A percentile compares a stretch with the other conserved stretches of the same genome.
Conservation (phyloP, 176 grass and related monocot species). For the Phyllostachys edulis region DNA sequence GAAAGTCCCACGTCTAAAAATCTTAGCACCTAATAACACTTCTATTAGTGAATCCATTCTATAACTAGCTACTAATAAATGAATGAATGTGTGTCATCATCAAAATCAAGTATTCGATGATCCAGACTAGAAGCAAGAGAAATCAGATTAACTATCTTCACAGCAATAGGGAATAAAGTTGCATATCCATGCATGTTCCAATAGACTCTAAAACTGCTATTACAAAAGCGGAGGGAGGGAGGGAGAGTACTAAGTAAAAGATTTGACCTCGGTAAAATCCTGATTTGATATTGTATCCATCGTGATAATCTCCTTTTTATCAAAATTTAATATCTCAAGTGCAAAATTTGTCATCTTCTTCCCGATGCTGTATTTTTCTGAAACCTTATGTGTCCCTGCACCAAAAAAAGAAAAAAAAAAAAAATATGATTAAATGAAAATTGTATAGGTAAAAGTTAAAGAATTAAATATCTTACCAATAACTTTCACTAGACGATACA, state of each 20-base stretch:
- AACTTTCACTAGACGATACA: slow-evolving; percentile 96
- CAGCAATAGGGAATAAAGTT: neutral
- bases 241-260: slow-evolving; percentile 1
- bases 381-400: slow-evolving; percentile 68
- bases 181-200: slow-evolving; percentile 7
- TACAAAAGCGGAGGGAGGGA: neutral
- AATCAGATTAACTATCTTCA: slow-evolving; percentile 16
- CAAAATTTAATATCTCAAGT: slow-evolving; percentile 93
- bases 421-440: slow-evolving; percentile 11
- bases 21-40: neutral
- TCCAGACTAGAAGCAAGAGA: neutral
- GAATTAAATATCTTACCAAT: slow-evolving; percentile 61
- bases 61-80: neutral
- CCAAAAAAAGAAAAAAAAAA: too few relatives aligned
- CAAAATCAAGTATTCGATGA: neutral
- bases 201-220: neutral
- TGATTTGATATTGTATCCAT: slow-evolving; percentile 98
- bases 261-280: slow-evolving; percentile 86
- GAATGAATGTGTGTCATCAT: neutral
- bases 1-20: neutral
- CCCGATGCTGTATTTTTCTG: slow-evolving; percentile 80
- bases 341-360: slow-evolving; percentile 85
- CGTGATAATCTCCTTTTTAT: slow-evolving; percentile 71
- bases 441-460: slow-evolving; percentile 4
- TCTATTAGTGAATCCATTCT: neutral